Evolutionary conservation across 257 asterid genomes (phyloP), one percentile per base, ranked within the genome.

Genomic region (Schizonepeta tenuifolia): DNA sequence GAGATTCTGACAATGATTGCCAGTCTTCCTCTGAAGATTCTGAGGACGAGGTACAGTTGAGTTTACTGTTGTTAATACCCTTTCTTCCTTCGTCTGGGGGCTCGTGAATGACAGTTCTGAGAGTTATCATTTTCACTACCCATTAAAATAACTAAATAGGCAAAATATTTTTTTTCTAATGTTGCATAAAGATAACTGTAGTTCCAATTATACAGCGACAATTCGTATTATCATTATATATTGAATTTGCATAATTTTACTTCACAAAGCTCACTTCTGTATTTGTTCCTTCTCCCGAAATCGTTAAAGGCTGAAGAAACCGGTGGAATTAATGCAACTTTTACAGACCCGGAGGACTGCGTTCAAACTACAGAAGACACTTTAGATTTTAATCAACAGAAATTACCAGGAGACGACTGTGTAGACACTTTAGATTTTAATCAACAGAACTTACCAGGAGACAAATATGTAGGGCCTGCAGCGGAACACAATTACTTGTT

Each of bases 261-360:
- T 67, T 76, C 73, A 49, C 43, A 60, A 70, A 64, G 36, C 61
- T 79, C 69, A 71, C 77, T 21, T 41, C 24, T 28, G 21, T 79
- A 18, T 40, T 67, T 28, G 3, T n/a, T 26, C 43, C 59, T 54
- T 80, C 63, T 26, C 40, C 33, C 64, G 40, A 66, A 75, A 65
- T 69, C 46, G 38, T 77, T 77, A 78, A 65, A 83, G 88, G 80
- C 68, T 59, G 55, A 65, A 51, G 84, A 74, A 65, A 72, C 67
- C 68, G 64, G 35, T 21, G 87, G n/a, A 69, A 70, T 75, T 75
- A 81, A 66, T 70, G 79, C 76, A 53, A 74, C 75, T 75, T 61
- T 77, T 43, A 21, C 24, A 58, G 65, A 46, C 65, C 56, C 31
- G 3, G 85, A 77, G 75, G 77, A 78, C 28, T 11, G 24, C 58